Evolutionary conservation across 2,329 filamentous ascomycete genomes (phyloP).

Genomic region (Leptoxyphium fumago): DNA sequence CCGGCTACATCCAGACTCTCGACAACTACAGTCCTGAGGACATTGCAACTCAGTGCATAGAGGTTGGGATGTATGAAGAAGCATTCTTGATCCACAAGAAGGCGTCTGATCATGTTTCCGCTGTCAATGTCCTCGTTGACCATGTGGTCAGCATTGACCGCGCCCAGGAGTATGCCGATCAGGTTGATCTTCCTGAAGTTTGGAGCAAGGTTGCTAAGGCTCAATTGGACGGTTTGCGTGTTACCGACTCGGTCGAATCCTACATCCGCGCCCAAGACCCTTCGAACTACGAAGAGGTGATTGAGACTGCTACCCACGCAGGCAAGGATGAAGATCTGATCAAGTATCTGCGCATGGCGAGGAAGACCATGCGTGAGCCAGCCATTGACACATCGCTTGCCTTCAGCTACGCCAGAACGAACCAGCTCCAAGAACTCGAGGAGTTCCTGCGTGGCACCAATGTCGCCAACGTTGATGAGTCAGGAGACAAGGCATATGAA

Average conservation of each 20-base stretch:
- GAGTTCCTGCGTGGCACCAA: slow-evolving; percentile 90
- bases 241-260: slow-evolving; percentile 85
- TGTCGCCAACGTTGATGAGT: slow-evolving; percentile 89
- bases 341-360: slow-evolving; percentile 92
- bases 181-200: slow-evolving; percentile 83
- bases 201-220: slow-evolving; percentile 99
- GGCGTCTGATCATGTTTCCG: slow-evolving; percentile 73
- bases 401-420: slow-evolving; percentile 82
- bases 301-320: slow-evolving; percentile 85
- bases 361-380: slow-evolving; percentile 89
- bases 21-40: slow-evolving; percentile 83
- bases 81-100: slow-evolving; percentile 99
- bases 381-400: slow-evolving; percentile 86
- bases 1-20: slow-evolving; percentile 90
- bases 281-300: slow-evolving; percentile 87
- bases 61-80: slow-evolving; percentile 89
- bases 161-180: slow-evolving; percentile 87
- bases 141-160: slow-evolving; percentile 96
- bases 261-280: slow-evolving; percentile 93
- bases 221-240: slow-evolving; percentile 85
- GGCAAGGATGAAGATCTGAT: slow-evolving; percentile 97
- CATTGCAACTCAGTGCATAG: slow-evolving; percentile 83
- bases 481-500: slow-evolving; percentile 92
- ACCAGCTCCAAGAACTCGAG: slow-evolving; percentile 84
- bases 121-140: slow-evolving; percentile 84